Evolutionary conservation across 169 alveolate genomes (phyloP).

Genomic region (Perkinsus chesapeaki): DNA sequence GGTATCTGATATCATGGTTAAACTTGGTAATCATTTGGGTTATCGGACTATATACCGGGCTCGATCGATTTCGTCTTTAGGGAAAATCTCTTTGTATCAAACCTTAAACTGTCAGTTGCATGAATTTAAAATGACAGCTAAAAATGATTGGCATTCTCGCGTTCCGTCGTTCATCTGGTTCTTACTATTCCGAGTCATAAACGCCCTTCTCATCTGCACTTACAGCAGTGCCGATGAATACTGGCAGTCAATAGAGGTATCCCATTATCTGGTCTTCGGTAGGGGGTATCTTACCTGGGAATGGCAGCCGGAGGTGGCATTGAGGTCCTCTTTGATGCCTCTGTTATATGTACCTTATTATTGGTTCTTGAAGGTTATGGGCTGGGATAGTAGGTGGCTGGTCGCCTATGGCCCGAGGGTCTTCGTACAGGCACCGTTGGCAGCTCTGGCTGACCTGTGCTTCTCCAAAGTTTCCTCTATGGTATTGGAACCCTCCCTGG

Average conservation of each 20-base stretch:
- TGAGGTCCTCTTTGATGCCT: slow-evolving; percentile 53
- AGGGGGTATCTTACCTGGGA: slow-evolving; percentile 66
- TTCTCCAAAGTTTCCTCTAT: slow-evolving; percentile 14
- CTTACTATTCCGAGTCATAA: not conserved
- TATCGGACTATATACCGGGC: not conserved
- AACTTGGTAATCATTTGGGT: not conserved
- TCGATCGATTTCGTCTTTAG: not conserved
- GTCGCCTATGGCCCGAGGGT: slow-evolving; percentile 44
- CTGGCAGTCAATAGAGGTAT: slow-evolving; percentile 60
- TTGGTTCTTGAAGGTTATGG: slow-evolving; percentile 27
- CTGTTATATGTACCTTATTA: slow-evolving; percentile 39
- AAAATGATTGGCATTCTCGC: too few species aligned
- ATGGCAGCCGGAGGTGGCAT: slow-evolving; percentile 55
- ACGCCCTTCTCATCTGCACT: not conserved
- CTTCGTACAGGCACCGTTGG: slow-evolving; percentile 39
- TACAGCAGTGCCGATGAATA: slow-evolving; percentile 48
- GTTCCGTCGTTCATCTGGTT: not conserved
- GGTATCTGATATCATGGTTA: not conserved
- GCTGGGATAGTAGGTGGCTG: slow-evolving; percentile 21
- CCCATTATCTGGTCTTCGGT: slow-evolving; percentile 48
- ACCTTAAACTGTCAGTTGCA: too few species aligned
- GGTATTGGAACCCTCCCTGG: not conserved
- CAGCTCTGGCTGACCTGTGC: slow-evolving; percentile 44
- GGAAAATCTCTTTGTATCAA: too few species aligned
- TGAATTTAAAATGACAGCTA: too few species aligned